These are phyloP conservation scores for Neurospora sp. DNA, from an alignment of 495 filamentous ascomycete genomes.

Conservation along the genomic window DNA sequence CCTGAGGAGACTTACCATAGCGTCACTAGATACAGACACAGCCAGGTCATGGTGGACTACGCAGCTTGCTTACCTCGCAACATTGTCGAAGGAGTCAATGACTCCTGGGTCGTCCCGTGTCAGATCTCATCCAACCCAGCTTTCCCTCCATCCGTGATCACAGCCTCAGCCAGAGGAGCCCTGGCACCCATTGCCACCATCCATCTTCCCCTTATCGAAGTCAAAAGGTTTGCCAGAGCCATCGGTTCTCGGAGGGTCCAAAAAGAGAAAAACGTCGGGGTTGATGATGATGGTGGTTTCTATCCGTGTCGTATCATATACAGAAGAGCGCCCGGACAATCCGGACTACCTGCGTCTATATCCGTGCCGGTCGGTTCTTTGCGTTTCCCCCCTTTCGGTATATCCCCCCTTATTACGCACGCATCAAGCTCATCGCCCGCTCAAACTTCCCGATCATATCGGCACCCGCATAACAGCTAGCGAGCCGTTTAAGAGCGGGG, in stretches of 20 bases:
- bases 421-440: not conserved
- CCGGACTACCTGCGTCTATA: not conserved
- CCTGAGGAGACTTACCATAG: not conserved
- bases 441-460: not conserved
- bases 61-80: not conserved
- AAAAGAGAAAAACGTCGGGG: constrained; percentile 3
- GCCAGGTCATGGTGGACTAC: not conserved
- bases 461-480: not conserved
- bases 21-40: not conserved
- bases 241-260: not conserved
- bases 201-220: not conserved
- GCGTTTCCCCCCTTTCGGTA: not conserved
- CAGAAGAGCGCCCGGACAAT: constrained; percentile 8
- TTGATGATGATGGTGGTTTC: constrained; percentile 10
- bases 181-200: not conserved
- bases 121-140: not conserved
- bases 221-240: not conserved
- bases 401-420: not conserved
- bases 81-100: not conserved
- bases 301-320: constrained; percentile 21
- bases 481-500: constrained; percentile 30
- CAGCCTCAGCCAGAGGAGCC: not conserved
- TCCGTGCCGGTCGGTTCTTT: not conserved
- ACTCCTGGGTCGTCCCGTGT: not conserved
- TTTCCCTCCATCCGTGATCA: not conserved